These are phyloP conservation scores for Candida verbasci DNA, from an alignment of 805 yeast genomes.

Conservation along the genomic window DNA sequence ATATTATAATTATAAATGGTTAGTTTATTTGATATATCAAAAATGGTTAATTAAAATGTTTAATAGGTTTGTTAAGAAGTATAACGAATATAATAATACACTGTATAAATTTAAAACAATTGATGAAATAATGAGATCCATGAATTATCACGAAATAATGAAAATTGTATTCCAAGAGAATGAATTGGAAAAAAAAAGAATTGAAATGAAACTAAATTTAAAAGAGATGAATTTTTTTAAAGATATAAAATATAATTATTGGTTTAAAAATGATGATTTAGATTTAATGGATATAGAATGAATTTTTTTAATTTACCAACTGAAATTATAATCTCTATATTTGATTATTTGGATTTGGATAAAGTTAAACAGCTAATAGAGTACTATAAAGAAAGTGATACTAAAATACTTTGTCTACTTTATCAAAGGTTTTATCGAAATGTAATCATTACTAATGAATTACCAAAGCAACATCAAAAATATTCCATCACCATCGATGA, in stretches of 20 bases:
- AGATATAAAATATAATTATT: conserved; percentile 22
- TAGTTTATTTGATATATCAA: conserved; percentile 27
- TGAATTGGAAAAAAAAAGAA: conserved; percentile 14
- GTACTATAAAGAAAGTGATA: neutral
- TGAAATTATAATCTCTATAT: conserved; percentile 16
- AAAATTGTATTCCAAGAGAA: conserved; percentile 25
- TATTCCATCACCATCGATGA: conserved; percentile 2
- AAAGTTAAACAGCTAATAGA: conserved; percentile 12
- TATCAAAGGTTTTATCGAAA: conserved; percentile 7
- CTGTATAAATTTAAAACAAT: conserved; percentile 16
- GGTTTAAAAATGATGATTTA: conserved; percentile 18
- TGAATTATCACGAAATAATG: conserved; percentile 20
- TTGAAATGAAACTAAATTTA: conserved; percentile 7
- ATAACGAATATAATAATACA: conserved; percentile 19
- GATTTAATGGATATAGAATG: neutral
- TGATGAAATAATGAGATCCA: conserved; percentile 20
- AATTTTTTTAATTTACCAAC: conserved; percentile 13
- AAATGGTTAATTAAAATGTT: conserved; percentile 33
- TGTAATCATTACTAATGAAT: conserved; percentile 5
- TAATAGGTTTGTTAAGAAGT: conserved; percentile 28
- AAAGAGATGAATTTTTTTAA: conserved; percentile 2
- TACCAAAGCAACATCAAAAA: conserved; percentile 2
- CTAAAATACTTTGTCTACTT: conserved; percentile 1
- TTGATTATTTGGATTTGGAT: conserved; percentile 10
- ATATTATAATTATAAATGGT: conserved; percentile 21